phyloP scores from a whole-genome alignment of 495 filamentous ascomycete species.

The Margaritispora aquatica region DNA sequence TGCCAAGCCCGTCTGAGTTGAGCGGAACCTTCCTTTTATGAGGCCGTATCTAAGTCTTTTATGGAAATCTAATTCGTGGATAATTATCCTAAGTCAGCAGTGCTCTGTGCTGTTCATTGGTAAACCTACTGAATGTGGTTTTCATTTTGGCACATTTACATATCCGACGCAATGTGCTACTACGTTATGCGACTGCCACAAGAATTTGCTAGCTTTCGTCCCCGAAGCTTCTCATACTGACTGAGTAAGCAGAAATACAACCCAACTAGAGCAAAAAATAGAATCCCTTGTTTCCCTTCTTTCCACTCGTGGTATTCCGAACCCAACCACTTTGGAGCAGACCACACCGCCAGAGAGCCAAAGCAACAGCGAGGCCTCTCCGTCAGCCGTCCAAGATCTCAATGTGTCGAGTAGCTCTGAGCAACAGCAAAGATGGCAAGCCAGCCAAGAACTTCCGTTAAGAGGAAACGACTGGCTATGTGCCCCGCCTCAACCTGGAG shows the following conservation, averaged over 20 bases:
- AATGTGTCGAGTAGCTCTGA: not conserved
- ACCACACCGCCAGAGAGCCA: slow-evolving; percentile 6
- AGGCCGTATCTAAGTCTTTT: no score
- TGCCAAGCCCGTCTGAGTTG: no score
- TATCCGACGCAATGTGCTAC: no score
- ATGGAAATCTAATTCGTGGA: no score
- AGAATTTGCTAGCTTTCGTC: no score
- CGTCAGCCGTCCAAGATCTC: not conserved
- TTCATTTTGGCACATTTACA: no score
- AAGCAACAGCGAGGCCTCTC: not conserved
- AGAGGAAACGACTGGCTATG: not conserved
- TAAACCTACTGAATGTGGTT: no score
- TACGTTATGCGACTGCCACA: no score
- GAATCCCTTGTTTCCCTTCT: slow-evolving; percentile 20
- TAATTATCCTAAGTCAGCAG: no score
- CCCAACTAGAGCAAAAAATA: slow-evolving; percentile 20
- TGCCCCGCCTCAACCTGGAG: not conserved
- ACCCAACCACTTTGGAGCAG: not conserved
- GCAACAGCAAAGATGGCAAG: not conserved
- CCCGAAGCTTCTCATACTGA: no score
- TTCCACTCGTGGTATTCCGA: not conserved
- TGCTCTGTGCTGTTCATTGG: no score
- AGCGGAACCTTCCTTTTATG: no score
- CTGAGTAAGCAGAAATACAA: slow-evolving; percentile 5
- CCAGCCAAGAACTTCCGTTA: not conserved